Percentiles rank a stretch among this genome's conserved stretches.
Evolutionary conservation across 768 basidiomycete species (phyloP).

Genomic region (Boletus sp.): DNA sequence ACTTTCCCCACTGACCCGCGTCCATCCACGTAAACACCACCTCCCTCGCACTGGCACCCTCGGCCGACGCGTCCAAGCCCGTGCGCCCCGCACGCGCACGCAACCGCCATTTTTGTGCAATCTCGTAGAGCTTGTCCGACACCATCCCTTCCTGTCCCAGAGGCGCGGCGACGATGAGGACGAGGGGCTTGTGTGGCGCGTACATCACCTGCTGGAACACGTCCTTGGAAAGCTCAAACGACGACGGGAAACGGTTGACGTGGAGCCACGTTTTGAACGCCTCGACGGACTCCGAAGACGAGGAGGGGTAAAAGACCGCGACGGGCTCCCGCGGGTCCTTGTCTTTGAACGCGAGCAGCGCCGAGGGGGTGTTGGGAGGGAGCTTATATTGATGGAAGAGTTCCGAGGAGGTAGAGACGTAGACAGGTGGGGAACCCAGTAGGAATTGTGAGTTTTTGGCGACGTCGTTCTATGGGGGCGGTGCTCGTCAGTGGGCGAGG

Average conservation of each 20-base stretch:
- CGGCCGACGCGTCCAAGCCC: neutral
- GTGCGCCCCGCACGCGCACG: neutral
- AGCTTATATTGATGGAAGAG: slow-evolving; percentile 38
- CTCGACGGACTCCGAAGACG: neutral
- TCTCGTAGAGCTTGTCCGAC: slow-evolving; percentile 45
- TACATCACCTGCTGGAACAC: slow-evolving; percentile 89
- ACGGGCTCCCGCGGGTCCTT: slow-evolving; percentile 47
- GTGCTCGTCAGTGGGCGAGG: neutral
- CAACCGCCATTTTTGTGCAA: slow-evolving; percentile 61
- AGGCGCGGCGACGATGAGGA: slow-evolving; percentile 67
- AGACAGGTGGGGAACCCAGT: slow-evolving; percentile 50
- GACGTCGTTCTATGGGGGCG: slow-evolving; percentile 44
- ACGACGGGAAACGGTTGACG: slow-evolving; percentile 67
- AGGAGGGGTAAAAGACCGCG: slow-evolving; percentile 37
- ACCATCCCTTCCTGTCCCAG: slow-evolving; percentile 39
- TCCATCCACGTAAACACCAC: slow-evolving; percentile 89
- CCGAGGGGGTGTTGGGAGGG: slow-evolving; percentile 46
- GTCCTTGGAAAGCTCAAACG: slow-evolving; percentile 71
- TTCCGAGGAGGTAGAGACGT: slow-evolving; percentile 33
- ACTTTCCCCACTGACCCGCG: slow-evolving; percentile 73
- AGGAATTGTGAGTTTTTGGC: slow-evolving; percentile 53
- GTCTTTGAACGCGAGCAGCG: slow-evolving; percentile 68
- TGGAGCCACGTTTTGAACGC: slow-evolving; percentile 57
- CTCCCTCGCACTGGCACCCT: slow-evolving; percentile 33
- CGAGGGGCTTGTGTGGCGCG: slow-evolving; percentile 67